Percentiles rank a stretch among this genome's conserved stretches.
phyloP scores from a whole-genome alignment of 331 rosid species.

The Rhamnella rubrinervis region DNA sequence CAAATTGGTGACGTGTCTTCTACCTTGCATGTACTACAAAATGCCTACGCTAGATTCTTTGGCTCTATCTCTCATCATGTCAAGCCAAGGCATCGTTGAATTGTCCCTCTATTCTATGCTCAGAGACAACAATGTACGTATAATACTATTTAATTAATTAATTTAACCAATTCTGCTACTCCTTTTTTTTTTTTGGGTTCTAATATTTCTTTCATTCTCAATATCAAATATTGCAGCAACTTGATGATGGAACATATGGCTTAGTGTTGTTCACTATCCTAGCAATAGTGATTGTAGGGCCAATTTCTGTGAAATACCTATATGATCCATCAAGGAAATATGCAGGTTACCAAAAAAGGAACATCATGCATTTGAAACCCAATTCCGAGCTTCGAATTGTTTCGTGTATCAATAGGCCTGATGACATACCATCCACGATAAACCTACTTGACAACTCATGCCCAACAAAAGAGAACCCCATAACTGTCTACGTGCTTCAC shows the following conservation, averaged over 20 bases:
- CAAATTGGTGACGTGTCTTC: slow-evolving; percentile 15
- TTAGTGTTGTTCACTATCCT: neutral
- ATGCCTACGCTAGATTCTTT: slow-evolving; percentile 28
- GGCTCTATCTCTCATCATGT: slow-evolving; percentile 30
- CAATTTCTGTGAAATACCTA: slow-evolving; percentile 21
- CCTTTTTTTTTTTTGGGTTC: too few relatives aligned
- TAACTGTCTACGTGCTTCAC: slow-evolving; percentile 34
- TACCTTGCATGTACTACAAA: slow-evolving; percentile 10
- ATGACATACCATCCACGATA: slow-evolving; percentile 1
- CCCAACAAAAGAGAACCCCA: slow-evolving; percentile 28
- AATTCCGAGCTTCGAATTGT: slow-evolving; percentile 27
- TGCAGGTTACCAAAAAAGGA: slow-evolving; percentile 27
- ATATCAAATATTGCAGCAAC: slow-evolving; percentile 9
- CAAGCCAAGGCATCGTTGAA: slow-evolving; percentile 36
- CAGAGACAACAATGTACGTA: slow-evolving; percentile 11
- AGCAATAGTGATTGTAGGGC: neutral
- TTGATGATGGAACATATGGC: neutral
- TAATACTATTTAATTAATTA: neutral
- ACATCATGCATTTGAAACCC: slow-evolving; percentile 20
- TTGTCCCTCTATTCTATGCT: neutral
- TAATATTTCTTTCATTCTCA: too few relatives aligned
- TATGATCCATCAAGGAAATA: slow-evolving; percentile 29
- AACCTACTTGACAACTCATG: slow-evolving; percentile 23
- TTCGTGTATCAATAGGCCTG: slow-evolving; percentile 17
- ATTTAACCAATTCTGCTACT: too few relatives aligned